Evolutionary conservation across 169 alveolate genomes (phyloP), one percentile per base, ranked within the genome.

Genomic region (Plasmodium falciparum): DNA sequence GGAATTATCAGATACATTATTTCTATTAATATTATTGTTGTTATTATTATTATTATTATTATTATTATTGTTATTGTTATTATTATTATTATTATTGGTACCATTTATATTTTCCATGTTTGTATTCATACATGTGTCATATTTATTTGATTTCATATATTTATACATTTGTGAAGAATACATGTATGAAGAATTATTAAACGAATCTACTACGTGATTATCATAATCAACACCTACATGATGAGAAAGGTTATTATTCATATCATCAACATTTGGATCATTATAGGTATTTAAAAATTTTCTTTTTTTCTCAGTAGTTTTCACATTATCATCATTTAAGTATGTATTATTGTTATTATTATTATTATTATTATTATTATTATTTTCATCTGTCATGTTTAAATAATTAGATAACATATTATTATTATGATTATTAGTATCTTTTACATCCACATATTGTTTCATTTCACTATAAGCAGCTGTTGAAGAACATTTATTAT

Each of bases 371-470:
- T 13, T n/a, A 13, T 6, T 52, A n/a, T 6, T 15, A 52, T 52
- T 52, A 15, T 52, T 52, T 4, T 52, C 22, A 52, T 12, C 62
- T n/a, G n/a, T 52, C 8, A 52, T n/a, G 2, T 3, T n/a, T 52
- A 15, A 52, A 52, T 15, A 12, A n/a, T 52, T 15, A 11, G n/a
- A 52, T 52, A 52, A 52, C 22, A 15, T 15, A n/a, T 15, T 52
- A 12, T 52, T 52, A 13, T 15, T 15, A 52, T 52, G 8, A 39
- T 39, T 39, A 39, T 5, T 39, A 52, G n/a, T 12, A 52, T 52
- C 62, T 52, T 52, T 52, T 52, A n/a, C 62, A 52, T 52, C 62
- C 1, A n/a, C 62, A 52, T 52, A 52, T 52, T 52, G n/a, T 52
- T 52, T 52, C n/a, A 52, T 52, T 52, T 52, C 62, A 52, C 11